Evolutionary conservation across 2,329 filamentous ascomycete species (phyloP), one percentile per base, ranked within the genome.

Genomic region (Chaetomiaceae sp.): DNA sequence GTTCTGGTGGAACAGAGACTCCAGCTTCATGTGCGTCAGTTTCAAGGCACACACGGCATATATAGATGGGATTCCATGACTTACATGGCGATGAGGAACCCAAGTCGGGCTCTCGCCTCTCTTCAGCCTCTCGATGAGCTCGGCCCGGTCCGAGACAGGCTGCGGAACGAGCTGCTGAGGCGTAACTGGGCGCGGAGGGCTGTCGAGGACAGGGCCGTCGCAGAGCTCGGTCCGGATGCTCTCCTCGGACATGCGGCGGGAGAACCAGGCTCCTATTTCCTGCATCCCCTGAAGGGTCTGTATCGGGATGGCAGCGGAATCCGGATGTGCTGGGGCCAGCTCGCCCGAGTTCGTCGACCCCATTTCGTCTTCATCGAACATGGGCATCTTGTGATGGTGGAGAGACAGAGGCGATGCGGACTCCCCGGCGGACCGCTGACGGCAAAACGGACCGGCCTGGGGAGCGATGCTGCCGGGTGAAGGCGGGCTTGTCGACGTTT

Each of bases 91-190:
- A 64, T 76, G 81, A 23, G 82, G 79, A 34, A 84, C 73, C 88
- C 88, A 93, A 4, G 82, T 81, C 33, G 87, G 85, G 62, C 82
- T 86, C 68, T 90, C 83, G 27, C 82, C 83, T 66, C 80, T 82
- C 71, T 96, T 96, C 58, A 96, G 77, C 57, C 85, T 79, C 68
- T 90, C 81, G 51, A 97, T 96, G 60, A 96, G 73, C 67, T 91
- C 86, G 51, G 82, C 82, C 57, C 91, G 79, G 65, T 89, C 83
- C 16, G 74, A 76, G 31, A 73, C 74, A 12, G 70, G 56, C n/a
- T 57, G 60, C 8, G 60, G 51, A 5, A 52, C 39, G 27, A 64
- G 63, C 19, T 59, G 58, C 21, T 67, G 65, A 5, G 68, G 68
- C 1, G 66, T 65, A 27, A 50, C 57, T 12, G 66, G 57, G 27